These are phyloP conservation scores for Colletotrichum eleusines DNA, from an alignment of 2,329 filamentous ascomycete species.

Conservation along the genomic window DNA sequence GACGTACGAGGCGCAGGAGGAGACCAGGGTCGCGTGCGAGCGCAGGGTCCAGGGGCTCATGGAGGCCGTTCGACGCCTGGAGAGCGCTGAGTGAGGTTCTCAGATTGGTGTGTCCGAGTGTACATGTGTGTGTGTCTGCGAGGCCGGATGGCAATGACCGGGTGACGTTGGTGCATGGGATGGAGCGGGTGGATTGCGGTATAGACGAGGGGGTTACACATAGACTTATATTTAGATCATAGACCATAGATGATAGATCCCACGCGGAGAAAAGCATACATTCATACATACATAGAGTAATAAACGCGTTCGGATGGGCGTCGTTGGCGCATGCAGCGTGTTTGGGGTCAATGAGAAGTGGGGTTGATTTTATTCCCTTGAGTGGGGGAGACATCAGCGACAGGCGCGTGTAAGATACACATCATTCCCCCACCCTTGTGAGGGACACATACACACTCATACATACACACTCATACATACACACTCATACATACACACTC, in stretches of 20 bases:
- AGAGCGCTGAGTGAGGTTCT: conserved; percentile 16
- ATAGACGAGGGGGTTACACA: neutral
- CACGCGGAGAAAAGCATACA: conserved; percentile 1
- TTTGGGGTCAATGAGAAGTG: too few species aligned
- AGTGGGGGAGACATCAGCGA: neutral
- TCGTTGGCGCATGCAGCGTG: neutral
- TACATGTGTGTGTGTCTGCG: neutral
- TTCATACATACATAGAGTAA: neutral
- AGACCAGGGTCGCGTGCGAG: conserved; percentile 41
- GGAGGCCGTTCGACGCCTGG: conserved; percentile 33
- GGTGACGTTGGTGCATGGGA: neutral
- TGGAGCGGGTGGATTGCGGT: neutral
- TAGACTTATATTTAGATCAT: conserved; percentile 1
- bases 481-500: neutral
- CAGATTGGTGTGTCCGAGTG: neutral
- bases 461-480: too few species aligned
- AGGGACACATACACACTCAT: neutral
- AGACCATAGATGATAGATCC: conserved; percentile 37
- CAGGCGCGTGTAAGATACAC: neutral
- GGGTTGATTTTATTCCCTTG: neutral
- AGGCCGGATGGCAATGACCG: neutral
- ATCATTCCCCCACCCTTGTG: conserved; percentile 1
- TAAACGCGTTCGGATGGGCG: conserved; percentile 1
- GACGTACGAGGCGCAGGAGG: conserved; percentile 53
- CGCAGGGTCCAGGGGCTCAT: conserved; percentile 40